Conservation (phyloP, 2,329 filamentous ascomycete genomes). For the Metarhizium guizhouense region DNA sequence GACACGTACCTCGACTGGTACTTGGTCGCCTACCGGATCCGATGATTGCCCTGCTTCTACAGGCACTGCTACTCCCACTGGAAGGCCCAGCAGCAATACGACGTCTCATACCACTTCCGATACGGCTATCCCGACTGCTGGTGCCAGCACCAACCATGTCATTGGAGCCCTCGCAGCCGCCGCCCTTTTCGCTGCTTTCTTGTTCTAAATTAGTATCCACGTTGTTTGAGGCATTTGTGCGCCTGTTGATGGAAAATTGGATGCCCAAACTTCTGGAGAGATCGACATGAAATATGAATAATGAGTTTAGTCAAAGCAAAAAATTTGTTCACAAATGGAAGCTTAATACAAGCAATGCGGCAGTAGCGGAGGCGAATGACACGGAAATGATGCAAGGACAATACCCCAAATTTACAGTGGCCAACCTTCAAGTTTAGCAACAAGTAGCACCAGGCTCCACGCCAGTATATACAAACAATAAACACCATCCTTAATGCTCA, state of each 20-base stretch:
- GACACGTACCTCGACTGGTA: conserved; percentile 2
- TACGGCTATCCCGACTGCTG: conserved; percentile 15
- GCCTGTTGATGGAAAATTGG: not conserved
- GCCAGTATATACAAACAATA: not conserved
- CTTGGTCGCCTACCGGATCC: not conserved
- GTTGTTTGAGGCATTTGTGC: not conserved
- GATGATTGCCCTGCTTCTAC: conserved; percentile 1
- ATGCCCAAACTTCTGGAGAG: not conserved
- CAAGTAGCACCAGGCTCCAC: not conserved
- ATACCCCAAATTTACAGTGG: not conserved
- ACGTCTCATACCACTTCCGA: not conserved
- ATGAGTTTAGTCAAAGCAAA: not conserved
- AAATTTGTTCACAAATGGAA: not conserved
- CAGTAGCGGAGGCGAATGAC: not conserved
- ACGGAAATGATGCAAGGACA: not conserved
- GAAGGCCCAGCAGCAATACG: conserved; percentile 3
- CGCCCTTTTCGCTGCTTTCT: conserved; percentile 29
- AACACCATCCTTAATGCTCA: not conserved
- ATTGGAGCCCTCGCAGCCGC: conserved; percentile 27
- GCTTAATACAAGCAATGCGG: not conserved
- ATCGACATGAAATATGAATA: not conserved
- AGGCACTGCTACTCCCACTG: conserved; percentile 3
- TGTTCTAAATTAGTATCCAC: conserved; percentile 25
- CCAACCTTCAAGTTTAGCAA: not conserved
- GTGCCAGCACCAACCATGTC: conserved; percentile 20